A percentile compares a stretch with the other conserved stretches of the same genome.
These are phyloP conservation scores for Colletotrichum nymphaeae DNA, from an alignment of 2,329 filamentous ascomycete genomes.

Conservation along the genomic window DNA sequence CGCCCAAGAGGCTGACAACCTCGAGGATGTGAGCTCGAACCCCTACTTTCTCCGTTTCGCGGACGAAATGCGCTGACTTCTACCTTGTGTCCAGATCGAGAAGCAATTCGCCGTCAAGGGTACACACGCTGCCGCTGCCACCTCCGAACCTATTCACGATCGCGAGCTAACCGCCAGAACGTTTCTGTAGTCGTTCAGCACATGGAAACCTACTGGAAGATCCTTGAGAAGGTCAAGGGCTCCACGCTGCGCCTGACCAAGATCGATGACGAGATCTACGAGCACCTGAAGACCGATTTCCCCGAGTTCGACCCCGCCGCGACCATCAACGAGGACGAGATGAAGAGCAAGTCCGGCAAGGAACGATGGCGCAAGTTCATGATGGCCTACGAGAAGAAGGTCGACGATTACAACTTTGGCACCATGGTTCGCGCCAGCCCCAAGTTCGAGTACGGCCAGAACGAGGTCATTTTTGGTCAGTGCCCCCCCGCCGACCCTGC, in stretches of 20 bases:
- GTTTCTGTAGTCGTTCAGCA: constrained; percentile 80
- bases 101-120: constrained; percentile 99
- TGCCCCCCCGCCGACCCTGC: not conserved
- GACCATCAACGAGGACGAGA: constrained; percentile 88
- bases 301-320: constrained; percentile 89
- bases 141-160: too few relatives aligned
- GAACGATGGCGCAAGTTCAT: constrained; percentile 95
- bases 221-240: constrained; percentile 90
- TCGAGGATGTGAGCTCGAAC: constrained; percentile 63
- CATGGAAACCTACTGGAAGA: constrained; percentile 96
- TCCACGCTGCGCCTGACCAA: constrained; percentile 92
- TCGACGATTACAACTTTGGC: constrained; percentile 99
- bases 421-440: constrained; percentile 87
- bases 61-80: constrained; percentile 4
- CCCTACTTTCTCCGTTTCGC: not conserved
- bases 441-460: constrained; percentile 85
- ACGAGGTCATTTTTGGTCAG: constrained; percentile 92
- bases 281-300: constrained; percentile 88
- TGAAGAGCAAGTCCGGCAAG: constrained; percentile 98
- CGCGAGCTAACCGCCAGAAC: not conserved
- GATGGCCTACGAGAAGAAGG: constrained; percentile 90
- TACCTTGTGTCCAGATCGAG: constrained; percentile 77
- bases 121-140: constrained; percentile 46
- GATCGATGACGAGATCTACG: constrained; percentile 93
- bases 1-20: constrained; percentile 65